Evolutionary conservation across 306 rosid genomes (phyloP), one percentile per base, ranked within the genome.

Genomic region (Quercus berberidifolia): DNA sequence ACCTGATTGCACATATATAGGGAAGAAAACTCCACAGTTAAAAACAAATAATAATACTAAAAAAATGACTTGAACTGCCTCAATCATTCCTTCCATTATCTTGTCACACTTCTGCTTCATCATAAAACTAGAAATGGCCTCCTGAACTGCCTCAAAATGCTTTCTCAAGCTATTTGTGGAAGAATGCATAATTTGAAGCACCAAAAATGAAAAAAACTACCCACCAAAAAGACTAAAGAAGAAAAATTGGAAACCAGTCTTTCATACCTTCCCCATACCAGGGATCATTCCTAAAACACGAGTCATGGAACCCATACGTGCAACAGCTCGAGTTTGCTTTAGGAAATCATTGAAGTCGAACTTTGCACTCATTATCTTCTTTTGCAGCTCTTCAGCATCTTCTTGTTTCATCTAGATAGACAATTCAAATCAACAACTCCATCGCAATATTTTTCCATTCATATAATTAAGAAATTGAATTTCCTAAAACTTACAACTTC

Each of bases 201-300:
- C 10, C 18, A 8, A 33, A 65, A 65, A 65, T 15, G n/a, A 17
- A 65, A 49, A 38, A 41, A 49, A 3, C 54, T 49, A 49, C 54
- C 15, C 20, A 46, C 62, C 41, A 41, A 11, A 63, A 76, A 4
- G 12, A 33, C 17, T 13, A 49, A 18, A 54, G 69, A 41, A 14
- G 41, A 64, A 6, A 35, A 33, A 58, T 3, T 4, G 23, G 21
- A 21, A 26, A 25, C 65, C 30, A 23, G 65, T 14, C 18, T 59
- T 4, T 60, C 88, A 75, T 85, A 95, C 99, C 98, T 95, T 95
- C 19, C 92, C 93, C 99, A 95, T 95, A 46, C 99, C 99, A 80
- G 99, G 99, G 88, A 95, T 92, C 99, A 95, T 95, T 86, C 99
- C 98, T 74, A 95, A 75, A 86, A 95, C 98, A 77, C 99, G 98